These are phyloP conservation scores for Balansia obtecta DNA, from an alignment of 2,329 filamentous ascomycete species.

Conservation along the genomic window DNA sequence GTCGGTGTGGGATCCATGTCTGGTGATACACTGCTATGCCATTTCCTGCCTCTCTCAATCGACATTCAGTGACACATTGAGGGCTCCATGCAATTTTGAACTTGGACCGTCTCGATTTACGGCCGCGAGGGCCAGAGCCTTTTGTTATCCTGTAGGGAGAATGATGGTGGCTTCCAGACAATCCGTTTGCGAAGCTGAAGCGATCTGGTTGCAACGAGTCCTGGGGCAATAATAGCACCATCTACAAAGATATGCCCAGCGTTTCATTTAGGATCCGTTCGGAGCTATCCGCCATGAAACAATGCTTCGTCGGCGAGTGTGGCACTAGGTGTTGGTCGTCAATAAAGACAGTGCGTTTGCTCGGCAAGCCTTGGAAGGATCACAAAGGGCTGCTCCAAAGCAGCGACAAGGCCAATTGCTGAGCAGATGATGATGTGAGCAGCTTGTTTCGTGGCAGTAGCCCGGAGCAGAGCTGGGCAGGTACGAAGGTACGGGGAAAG, in stretches of 20 bases:
- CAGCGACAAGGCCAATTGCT: too few relatives aligned
- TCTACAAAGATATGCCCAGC: not conserved
- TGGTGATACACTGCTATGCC: slow-evolving; percentile 32
- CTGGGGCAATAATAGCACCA: not conserved
- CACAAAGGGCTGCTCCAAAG: not conserved
- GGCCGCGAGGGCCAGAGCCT: not conserved
- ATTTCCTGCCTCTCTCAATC: slow-evolving; percentile 28
- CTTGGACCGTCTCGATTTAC: not conserved
- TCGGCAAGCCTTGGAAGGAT: not conserved
- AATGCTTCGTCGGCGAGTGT: not conserved
- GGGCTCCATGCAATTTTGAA: not conserved
- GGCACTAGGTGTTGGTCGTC: not conserved
- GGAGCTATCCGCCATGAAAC: not conserved
- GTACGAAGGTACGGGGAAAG: not conserved
- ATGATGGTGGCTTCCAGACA: not conserved
- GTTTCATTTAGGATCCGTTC: not conserved
- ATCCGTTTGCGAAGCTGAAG: not conserved
- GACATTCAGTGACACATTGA: slow-evolving; percentile 21
- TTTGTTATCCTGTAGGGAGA: not conserved
- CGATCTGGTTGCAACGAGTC: not conserved
- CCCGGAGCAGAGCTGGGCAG: not conserved
- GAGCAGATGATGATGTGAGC: too few relatives aligned
- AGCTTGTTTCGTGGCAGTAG: too few relatives aligned
- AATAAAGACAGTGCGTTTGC: not conserved
- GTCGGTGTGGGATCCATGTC: slow-evolving; percentile 29